Evolutionary conservation across 83 land plant species (phyloP).

Genomic region (Thuja plicata): DNA sequence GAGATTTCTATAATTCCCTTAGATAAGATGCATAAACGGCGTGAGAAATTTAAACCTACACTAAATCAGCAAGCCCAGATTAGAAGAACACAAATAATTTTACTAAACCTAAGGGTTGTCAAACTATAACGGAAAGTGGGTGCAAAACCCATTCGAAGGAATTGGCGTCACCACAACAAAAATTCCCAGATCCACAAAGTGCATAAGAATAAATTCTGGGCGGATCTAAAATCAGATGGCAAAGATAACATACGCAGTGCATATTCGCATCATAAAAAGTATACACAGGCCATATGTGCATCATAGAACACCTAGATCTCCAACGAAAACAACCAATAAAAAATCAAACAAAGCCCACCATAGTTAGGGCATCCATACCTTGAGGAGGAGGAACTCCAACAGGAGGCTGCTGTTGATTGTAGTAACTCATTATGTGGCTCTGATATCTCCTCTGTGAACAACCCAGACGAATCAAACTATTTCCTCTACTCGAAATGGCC

Average conservation of each 20-base stretch:
- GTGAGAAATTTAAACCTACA: background rate
- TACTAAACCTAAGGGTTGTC: background rate
- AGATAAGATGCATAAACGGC: background rate
- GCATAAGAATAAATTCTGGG: background rate
- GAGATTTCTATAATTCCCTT: background rate
- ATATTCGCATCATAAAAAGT: background rate
- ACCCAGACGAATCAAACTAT: background rate
- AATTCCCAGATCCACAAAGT: background rate
- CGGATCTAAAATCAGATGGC: background rate
- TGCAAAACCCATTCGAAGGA: background rate
- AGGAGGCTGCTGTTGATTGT: conserved; percentile 15
- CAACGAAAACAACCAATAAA: background rate
- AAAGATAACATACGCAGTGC: background rate
- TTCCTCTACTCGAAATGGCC: background rate
- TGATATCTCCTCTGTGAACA: background rate
- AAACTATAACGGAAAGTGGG: background rate
- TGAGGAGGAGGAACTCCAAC: conserved; percentile 15
- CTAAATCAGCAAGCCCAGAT: background rate
- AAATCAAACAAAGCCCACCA: background rate
- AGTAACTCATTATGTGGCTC: conserved; percentile 10
- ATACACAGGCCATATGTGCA: background rate
- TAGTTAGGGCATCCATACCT: background rate
- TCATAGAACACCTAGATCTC: background rate
- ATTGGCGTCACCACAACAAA: background rate
- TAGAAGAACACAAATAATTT: background rate